Base-by-base conservation (phyloP, 768 basidiomycete genomes). In the Pleurotus tuoliensis region DNA sequence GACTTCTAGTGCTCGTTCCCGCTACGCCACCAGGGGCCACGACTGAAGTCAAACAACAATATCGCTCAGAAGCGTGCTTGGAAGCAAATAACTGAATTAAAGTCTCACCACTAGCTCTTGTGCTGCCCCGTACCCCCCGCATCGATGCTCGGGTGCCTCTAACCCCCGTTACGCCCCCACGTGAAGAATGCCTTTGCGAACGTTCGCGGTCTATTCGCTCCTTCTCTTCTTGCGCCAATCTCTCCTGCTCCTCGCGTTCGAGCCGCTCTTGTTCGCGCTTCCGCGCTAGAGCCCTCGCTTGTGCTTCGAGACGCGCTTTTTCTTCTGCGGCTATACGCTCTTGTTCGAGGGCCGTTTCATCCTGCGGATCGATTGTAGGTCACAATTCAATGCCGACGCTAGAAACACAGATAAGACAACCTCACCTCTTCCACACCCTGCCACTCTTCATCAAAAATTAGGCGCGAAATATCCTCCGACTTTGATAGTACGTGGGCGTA, bases 381-480 rank as follows among this genome's bases (percentile, higher is more conserved):
- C n/a, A 34, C 13, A 2, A 45, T 24, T 51, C n/a, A 51, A 56
- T n/a, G 7, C 22, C 20, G 9, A 15, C 20, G 55, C 37, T 47
- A 22, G 30, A 16, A 20, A 41, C 16, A 45, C 25, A 41, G 47
- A 12, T 20, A 53, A 18, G 24, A 34, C 24, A 5, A 52, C 73
- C 83, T 72, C 64, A 90, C 90, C 44, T 76, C 82, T 59, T 88
- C 86, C 39, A 84, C 87, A 2, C 90, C 90, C 54, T 80, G 72
- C 88, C 88, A 92, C 57, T 81, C 72, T 58, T 90, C 86, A 65
- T 92, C 90, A 58, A 91, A 84, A 15, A 92, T 82, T 56, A 92
- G 69, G 27, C 80, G 80, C 2, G 88, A 73, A 58, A 82, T 77
- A 12, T 82, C 78, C 67, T 91, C 90, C 2, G 89, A 88, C 66